phyloP scores from a whole-genome alignment of 169 alveolate species.

The Cryptosporidium xiaoi region DNA sequence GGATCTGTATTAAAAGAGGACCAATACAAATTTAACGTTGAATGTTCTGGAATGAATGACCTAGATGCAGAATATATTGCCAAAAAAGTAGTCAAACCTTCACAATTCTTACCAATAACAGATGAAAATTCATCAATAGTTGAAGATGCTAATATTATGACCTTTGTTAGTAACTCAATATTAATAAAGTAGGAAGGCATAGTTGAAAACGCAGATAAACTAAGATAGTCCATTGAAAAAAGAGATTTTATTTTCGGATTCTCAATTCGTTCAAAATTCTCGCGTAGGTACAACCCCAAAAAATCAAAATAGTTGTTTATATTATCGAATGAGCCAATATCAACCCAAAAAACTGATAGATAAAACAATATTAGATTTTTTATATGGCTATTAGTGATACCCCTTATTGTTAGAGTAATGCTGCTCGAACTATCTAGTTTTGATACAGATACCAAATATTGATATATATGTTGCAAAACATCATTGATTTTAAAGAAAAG shows the following conservation, averaged over 20 bases:
- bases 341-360: constrained; percentile 42
- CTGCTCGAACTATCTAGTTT: background rate
- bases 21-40: constrained; percentile 51
- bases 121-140: constrained; percentile 8
- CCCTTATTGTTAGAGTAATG: background rate
- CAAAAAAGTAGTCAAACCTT: constrained; percentile 32
- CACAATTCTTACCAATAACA: constrained; percentile 5
- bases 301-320: constrained; percentile 23
- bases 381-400: constrained; percentile 8
- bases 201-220: background rate
- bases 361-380: constrained; percentile 33
- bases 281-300: constrained; percentile 4
- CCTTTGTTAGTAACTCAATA: constrained; percentile 34
- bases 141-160: constrained; percentile 48
- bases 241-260: constrained; percentile 26
- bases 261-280: constrained; percentile 39
- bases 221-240: constrained; percentile 42
- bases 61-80: constrained; percentile 70
- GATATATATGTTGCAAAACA: constrained; percentile 26
- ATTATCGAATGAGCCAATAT: constrained; percentile 5
- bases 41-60: constrained; percentile 59
- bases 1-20: constrained; percentile 30
- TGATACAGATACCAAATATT: background rate
- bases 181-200: constrained; percentile 1
- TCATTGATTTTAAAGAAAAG: constrained; percentile 40